Evolutionary conservation across 345 rosid genomes (phyloP), one percentile per base, ranked within the genome.

Genomic region (Acer campestre): DNA sequence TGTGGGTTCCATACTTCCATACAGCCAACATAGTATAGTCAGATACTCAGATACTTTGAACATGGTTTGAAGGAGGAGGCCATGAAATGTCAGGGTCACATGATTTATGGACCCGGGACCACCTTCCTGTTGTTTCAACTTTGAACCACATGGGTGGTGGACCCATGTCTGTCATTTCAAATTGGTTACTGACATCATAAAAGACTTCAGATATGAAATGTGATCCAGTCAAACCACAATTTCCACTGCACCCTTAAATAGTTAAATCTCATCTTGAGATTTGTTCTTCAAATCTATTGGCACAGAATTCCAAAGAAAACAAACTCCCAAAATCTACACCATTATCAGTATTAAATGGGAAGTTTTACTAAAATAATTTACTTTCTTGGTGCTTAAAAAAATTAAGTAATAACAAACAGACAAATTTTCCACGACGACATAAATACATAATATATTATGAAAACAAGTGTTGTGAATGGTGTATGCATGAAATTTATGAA

Each of bases 151-250:
- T 73, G 80, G 82, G 75, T 9, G n/a, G 75, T 53, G 23, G 14
- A 13, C 65, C 67, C 77, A 56, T 25, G 18, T 20, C 72, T 38
- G 31, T 29, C 64, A 9, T 5, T 9, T 29, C 1, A 8, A 38
- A 16, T 31, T 1, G 3, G 61, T 27, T 11, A 27, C 40, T 3
- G 12, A 2, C 1, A 8, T 11, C 18, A n/a, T 40, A 16, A 35
- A 9, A 29, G 7, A 13, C 46, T 71, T 55, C 35, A 44, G 46
- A 4, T 8, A 8, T 42, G 46, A 42, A 42, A 25, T 68, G 8
- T 35, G 68, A 53, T 53, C 27, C 74, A 49, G 84, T 85, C 86
- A 85, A 82, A 78, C 80, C 79, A 61, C 84, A 51, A 61, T 68
- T 80, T 71, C 75, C 81, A 31, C 64, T 68, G 78, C 75, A 59